Evolutionary conservation across 257 asterid genomes (phyloP), one percentile per base, ranked within the genome.

Genomic region (Plectranthus barbatus): DNA sequence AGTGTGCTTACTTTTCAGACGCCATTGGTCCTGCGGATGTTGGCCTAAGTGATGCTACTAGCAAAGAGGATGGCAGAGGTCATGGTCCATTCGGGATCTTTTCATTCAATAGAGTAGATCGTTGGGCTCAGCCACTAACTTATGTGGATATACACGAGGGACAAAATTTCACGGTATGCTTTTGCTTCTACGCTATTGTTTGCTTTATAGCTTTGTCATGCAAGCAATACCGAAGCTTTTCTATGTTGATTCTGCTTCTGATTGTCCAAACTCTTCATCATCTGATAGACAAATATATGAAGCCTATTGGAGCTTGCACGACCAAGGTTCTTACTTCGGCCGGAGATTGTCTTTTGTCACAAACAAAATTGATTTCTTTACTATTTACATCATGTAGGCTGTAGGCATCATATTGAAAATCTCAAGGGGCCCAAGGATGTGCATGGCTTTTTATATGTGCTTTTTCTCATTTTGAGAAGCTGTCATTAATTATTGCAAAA

Each of bases 91-190:
- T 85, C 47, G 95, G 96, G 54, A 67, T 84, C 47, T 70, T 73
- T 55, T 72, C 86, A 24, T 83, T 81, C 76, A 86, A 76, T 68
- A 78, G 97, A 81, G 89, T 78, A 13, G 82, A 79, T 82, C 77
- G 94, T 57, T 92, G 97, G 98, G 75, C 91, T 59, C 98, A 89
- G 67, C 99, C 97, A 31, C 78, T 92, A 66, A 89, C 91, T 21
- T 92, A 92, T 56, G 78, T 92, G 70, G 93, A 84, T 76, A 66
- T 92, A 64, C 90, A 92, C 1, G 97, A 89, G 67, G 86, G 86
- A 29, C 61, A 77, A 66, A 72, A 62, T 68, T 92, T 92, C 78
- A 84, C 96, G 59, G 99, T 92, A 80, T 68, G 74, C 56, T 71
- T 59, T 63, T 31, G 18, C 58, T 54, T 61, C 45, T 45, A 45